Conservation (phyloP, 2,329 filamentous ascomycete genomes). For the Stachybotrys elegans region DNA sequence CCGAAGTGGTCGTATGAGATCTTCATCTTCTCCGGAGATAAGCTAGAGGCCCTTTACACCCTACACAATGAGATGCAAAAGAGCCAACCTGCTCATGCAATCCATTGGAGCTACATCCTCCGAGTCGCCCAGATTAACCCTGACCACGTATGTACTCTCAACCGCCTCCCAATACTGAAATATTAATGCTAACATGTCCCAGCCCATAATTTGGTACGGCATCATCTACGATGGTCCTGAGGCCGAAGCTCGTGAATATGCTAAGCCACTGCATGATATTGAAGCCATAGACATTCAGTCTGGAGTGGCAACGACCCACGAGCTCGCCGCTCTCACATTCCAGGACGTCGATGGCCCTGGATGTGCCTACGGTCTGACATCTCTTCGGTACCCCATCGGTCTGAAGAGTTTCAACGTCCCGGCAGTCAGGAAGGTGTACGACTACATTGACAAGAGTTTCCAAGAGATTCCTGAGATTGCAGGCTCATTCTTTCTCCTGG, state of each 20-base stretch:
- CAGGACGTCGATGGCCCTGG: conserved; percentile 27
- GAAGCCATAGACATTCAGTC: conserved; percentile 25
- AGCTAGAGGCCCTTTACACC: conserved; percentile 11
- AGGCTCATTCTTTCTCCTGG: conserved; percentile 43
- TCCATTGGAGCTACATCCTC: conserved; percentile 13
- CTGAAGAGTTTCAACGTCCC: conserved; percentile 28
- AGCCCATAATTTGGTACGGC: conserved; percentile 34
- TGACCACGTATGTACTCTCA: background rate
- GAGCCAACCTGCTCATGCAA: conserved; percentile 9
- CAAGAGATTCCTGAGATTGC: conserved; percentile 9
- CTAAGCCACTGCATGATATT: conserved; percentile 34
- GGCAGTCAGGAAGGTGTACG: conserved; percentile 19
- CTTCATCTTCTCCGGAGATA: conserved; percentile 26
- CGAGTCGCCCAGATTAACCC: conserved; percentile 12
- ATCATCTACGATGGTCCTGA: conserved; percentile 33
- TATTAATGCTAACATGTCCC: background rate
- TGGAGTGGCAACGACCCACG: conserved; percentile 31
- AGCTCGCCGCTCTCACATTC: conserved; percentile 35
- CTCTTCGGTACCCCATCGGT: conserved; percentile 38
- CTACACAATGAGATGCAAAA: conserved; percentile 12
- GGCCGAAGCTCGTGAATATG: conserved; percentile 29
- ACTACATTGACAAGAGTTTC: conserved; percentile 21
- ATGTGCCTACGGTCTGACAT: conserved; percentile 35
- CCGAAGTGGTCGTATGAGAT: conserved; percentile 32
- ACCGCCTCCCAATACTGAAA: too few relatives aligned